Evolutionary conservation across 2,329 filamentous ascomycete genomes (phyloP), one percentile per base, ranked within the genome.

Genomic region (Thielaviopsis populi): DNA sequence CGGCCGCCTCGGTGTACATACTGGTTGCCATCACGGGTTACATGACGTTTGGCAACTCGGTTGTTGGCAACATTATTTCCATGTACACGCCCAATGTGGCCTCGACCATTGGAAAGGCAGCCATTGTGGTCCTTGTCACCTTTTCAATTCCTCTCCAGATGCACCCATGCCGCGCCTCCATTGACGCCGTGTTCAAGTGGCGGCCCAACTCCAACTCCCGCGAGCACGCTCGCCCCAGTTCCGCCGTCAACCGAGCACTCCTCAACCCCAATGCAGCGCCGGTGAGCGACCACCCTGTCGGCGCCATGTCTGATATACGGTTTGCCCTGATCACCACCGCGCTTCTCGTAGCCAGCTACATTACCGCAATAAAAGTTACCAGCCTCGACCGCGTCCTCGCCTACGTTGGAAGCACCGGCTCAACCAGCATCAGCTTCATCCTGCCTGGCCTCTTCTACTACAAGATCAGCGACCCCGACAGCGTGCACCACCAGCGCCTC

Each of bases 401-500:
- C 0, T 99, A 96, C 69, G 94, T 99, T 11, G 94, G 94, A 43
- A 91, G 87, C 69, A 99, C 94, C 0, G 94, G 94, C 62, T 92
- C 87, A 61, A 99, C 94, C 0, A 90, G 89, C 67, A 99, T 99
- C 70, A 95, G 89, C 67, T 99, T 99, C 73, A 97, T 99, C 68
- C 80, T 99, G 0, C 94, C 94, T 0, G 94, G 94, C 0, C 76
- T 99, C 3, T 99, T 99, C 74, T 99, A 97, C 75, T 99, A 97
- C 77, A 97, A 97, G 75, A 97, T 99, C 66, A 95, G 90, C 13
- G 85, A 89, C 27, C 94, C 94, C 0, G 87, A 96, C 63, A 92
- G 89, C 54, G 81, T 86, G 33, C 84, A 92, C 67, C 91, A 96
- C 69, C 92, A 96, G 72, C 83, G 87, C 15, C 78, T 97, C 10